Percentiles rank a stretch among this genome's conserved stretches.
These are phyloP conservation scores for Sophora flavescens DNA, from an alignment of 306 rosid species.

Conservation along the genomic window DNA sequence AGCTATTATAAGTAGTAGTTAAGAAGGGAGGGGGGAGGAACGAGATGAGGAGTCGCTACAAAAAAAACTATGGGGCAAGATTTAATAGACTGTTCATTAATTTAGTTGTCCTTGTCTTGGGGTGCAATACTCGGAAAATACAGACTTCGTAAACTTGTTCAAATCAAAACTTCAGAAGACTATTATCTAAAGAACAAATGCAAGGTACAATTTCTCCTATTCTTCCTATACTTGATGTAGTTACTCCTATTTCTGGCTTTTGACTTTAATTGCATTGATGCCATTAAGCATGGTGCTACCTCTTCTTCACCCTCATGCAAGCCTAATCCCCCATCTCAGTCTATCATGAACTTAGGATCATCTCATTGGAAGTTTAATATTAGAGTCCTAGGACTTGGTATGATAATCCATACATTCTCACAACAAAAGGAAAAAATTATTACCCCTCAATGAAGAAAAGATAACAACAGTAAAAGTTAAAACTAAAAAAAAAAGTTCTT, in stretches of 20 bases:
- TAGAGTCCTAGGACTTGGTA: not conserved
- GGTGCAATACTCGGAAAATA: slow-evolving; percentile 9
- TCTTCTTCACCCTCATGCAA: not conserved
- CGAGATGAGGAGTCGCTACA: not conserved
- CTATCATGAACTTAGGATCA: slow-evolving; percentile 25
- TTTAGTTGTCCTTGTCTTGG: slow-evolving; percentile 24
- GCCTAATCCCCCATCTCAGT: not conserved
- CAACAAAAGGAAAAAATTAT: not conserved
- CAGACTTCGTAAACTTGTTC: slow-evolving; percentile 25
- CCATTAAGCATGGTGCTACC: not conserved
- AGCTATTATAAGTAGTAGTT: slow-evolving; percentile 35
- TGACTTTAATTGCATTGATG: slow-evolving; percentile 8
- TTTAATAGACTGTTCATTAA: not conserved
- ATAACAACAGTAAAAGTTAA: not conserved
- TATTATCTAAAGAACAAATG: slow-evolving; percentile 22
- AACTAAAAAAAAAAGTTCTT: not conserved
- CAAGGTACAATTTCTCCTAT: slow-evolving; percentile 24
- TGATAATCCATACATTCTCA: slow-evolving; percentile 1
- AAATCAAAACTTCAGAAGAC: slow-evolving; percentile 28
- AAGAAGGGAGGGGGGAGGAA: slow-evolving; percentile 15
- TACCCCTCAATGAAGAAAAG: slow-evolving; percentile 15
- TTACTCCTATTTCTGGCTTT: slow-evolving; percentile 7
- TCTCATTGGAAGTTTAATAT: not conserved
- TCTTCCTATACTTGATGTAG: slow-evolving; percentile 12
- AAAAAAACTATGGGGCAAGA: slow-evolving; percentile 30